These are phyloP conservation scores for Clathrus columnatus DNA, from an alignment of 768 basidiomycete genomes.

Conservation along the genomic window DNA sequence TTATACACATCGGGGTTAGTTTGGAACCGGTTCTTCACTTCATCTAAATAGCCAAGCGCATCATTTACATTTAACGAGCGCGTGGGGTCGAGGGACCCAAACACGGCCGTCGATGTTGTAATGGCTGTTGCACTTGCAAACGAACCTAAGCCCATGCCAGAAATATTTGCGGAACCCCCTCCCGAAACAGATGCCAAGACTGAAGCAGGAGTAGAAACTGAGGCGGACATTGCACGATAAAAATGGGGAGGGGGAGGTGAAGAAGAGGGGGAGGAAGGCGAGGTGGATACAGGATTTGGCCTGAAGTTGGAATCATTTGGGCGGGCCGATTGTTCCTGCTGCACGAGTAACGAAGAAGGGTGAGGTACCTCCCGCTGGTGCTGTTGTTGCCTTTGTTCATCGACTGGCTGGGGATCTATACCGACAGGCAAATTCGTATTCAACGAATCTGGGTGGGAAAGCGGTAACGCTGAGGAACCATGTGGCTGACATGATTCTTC, in stretches of 20 bases:
- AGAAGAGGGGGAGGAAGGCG: neutral
- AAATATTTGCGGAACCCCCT: too few species aligned
- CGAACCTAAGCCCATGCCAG: too few species aligned
- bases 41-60: slow-evolving; percentile 88
- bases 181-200: neutral
- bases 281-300: neutral
- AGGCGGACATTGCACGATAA: neutral
- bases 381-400: too few species aligned
- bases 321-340: too few species aligned
- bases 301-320: too few species aligned
- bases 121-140: neutral
- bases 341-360: neutral
- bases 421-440: too few species aligned
- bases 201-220: neutral
- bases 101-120: neutral
- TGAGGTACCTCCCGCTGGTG: neutral
- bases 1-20: slow-evolving; percentile 93
- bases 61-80: slow-evolving; percentile 87
- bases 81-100: slow-evolving; percentile 12
- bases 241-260: neutral
- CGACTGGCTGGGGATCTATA: too few species aligned
- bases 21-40: slow-evolving; percentile 86
- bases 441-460: too few species aligned
- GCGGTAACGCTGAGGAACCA: too few species aligned
- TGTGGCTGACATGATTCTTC: too few species aligned